phyloP scores from a whole-genome alignment of 257 asterid species.

The Linderniella brevidens region DNA sequence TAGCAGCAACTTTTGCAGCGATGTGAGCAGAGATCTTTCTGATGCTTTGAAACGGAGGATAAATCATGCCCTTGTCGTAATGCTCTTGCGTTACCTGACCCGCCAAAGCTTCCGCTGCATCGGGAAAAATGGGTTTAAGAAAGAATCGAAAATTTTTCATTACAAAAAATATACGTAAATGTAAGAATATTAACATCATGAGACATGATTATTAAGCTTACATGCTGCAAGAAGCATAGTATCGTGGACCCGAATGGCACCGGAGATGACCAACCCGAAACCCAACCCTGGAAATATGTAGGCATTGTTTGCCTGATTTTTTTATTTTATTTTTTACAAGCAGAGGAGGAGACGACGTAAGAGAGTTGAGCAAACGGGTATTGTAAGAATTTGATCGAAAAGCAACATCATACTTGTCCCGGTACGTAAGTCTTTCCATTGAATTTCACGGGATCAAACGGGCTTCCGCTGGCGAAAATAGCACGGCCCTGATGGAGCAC shows the following conservation, averaged over 20 bases:
- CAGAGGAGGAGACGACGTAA: no score
- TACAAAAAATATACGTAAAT: neutral
- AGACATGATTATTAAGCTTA: no score
- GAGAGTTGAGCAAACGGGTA: no score
- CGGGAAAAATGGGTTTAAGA: neutral
- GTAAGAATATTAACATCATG: no score
- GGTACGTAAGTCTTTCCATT: slow-evolving; percentile 40
- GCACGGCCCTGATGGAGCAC: slow-evolving; percentile 84
- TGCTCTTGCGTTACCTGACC: slow-evolving; percentile 40
- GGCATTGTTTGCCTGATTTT: slow-evolving; percentile 50
- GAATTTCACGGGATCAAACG: slow-evolving; percentile 47
- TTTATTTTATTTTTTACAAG: no score
- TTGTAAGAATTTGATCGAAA: no score
- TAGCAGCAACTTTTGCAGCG: slow-evolving; percentile 61
- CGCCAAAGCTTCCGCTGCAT: slow-evolving; percentile 56
- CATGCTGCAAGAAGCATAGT: slow-evolving; percentile 61
- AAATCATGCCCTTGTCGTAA: slow-evolving; percentile 41
- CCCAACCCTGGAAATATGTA: slow-evolving; percentile 73
- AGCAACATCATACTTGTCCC: slow-evolving; percentile 35
- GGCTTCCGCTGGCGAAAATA: slow-evolving; percentile 64
- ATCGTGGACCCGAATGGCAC: slow-evolving; percentile 59
- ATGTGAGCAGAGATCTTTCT: slow-evolving; percentile 52
- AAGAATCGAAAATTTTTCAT: neutral
- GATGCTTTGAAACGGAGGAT: slow-evolving; percentile 48
- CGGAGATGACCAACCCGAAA: slow-evolving; percentile 58